phyloP scores from a whole-genome alignment of 208 protist genomes.

The Wallacemonas sp. region DNA sequence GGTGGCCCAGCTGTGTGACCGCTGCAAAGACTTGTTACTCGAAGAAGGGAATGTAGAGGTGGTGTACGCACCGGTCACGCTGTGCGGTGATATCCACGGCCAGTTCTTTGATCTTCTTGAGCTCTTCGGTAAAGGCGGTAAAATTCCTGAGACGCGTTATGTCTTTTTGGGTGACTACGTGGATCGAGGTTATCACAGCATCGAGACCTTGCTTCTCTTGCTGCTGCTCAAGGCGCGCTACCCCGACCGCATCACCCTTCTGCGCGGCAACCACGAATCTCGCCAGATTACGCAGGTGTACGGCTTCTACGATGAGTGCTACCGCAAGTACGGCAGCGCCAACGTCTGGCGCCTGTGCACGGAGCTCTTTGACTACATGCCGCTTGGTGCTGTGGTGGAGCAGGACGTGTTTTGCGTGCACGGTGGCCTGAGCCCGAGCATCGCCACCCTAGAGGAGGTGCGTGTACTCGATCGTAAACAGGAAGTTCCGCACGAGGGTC shows the following conservation, averaged over 20 bases:
- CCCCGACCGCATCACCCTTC: slow-evolving; percentile 94
- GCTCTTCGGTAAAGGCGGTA: slow-evolving; percentile 95
- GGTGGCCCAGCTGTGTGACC: slow-evolving; percentile 87
- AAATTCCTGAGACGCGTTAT: slow-evolving; percentile 82
- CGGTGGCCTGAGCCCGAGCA: slow-evolving; percentile 88
- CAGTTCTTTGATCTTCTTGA: slow-evolving; percentile 99
- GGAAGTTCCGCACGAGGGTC: slow-evolving; percentile 90
- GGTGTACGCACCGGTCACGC: slow-evolving; percentile 96
- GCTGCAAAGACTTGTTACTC: slow-evolving; percentile 88
- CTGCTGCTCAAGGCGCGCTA: slow-evolving; percentile 93
- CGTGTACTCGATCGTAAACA: slow-evolving; percentile 86
- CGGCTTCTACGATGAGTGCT: slow-evolving; percentile 97
- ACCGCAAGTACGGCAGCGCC: slow-evolving; percentile 90
- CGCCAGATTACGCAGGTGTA: slow-evolving; percentile 97
- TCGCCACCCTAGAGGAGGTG: slow-evolving; percentile 86
- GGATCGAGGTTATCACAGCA: slow-evolving; percentile 94
- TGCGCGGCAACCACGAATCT: slow-evolving; percentile 98
- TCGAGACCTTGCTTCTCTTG: slow-evolving; percentile 92
- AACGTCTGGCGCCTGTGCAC: slow-evolving; percentile 92
- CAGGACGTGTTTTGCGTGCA: slow-evolving; percentile 94
- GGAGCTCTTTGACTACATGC: slow-evolving; percentile 94
- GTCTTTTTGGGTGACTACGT: slow-evolving; percentile 95
- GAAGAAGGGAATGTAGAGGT: slow-evolving; percentile 96
- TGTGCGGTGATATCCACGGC: slow-evolving; percentile 99
- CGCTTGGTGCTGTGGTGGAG: slow-evolving; percentile 90